These are phyloP conservation scores for Euphorbia lathyris DNA, from an alignment of 345 rosid species.

Conservation along the genomic window DNA sequence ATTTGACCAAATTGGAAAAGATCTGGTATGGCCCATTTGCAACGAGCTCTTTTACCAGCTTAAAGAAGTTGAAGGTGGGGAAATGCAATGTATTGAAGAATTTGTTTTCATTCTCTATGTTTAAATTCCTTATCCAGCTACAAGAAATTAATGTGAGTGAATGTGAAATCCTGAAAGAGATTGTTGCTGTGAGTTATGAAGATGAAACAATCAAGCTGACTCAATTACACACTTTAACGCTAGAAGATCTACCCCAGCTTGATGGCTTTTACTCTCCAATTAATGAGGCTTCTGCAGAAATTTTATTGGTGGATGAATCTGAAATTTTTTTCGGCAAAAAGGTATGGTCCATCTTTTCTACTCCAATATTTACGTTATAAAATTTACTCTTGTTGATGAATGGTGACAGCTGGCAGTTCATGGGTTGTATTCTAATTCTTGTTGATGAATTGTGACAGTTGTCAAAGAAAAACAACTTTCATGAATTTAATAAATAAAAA, in stretches of 20 bases:
- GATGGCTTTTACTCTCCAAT: not conserved
- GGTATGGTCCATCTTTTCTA: too few relatives aligned
- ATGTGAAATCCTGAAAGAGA: constrained; percentile 8
- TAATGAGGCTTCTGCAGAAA: not conserved
- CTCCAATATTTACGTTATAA: too few relatives aligned
- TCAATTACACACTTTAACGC: not conserved
- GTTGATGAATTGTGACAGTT: too few relatives aligned
- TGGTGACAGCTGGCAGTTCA: too few relatives aligned
- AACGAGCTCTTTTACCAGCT: constrained; percentile 1
- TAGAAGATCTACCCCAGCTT: not conserved
- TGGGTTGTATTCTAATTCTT: too few relatives aligned
- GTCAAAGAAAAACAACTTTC: too few relatives aligned
- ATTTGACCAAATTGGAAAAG: constrained; percentile 16
- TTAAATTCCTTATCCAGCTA: constrained; percentile 3
- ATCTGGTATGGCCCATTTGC: not conserved
- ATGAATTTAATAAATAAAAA: too few relatives aligned
- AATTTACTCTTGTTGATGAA: too few relatives aligned
- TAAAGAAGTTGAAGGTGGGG: constrained; percentile 6
- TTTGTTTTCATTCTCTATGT: constrained; percentile 18
- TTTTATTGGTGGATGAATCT: not conserved
- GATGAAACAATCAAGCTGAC: not conserved
- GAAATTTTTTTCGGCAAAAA: too few relatives aligned
- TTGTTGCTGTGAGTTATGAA: constrained; percentile 5
- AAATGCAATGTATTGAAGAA: constrained; percentile 14
- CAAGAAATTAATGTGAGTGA: constrained; percentile 9